These are phyloP conservation scores for Verticillium nonalfalfae DNA, from an alignment of 2,329 filamentous ascomycete genomes.

Conservation along the genomic window DNA sequence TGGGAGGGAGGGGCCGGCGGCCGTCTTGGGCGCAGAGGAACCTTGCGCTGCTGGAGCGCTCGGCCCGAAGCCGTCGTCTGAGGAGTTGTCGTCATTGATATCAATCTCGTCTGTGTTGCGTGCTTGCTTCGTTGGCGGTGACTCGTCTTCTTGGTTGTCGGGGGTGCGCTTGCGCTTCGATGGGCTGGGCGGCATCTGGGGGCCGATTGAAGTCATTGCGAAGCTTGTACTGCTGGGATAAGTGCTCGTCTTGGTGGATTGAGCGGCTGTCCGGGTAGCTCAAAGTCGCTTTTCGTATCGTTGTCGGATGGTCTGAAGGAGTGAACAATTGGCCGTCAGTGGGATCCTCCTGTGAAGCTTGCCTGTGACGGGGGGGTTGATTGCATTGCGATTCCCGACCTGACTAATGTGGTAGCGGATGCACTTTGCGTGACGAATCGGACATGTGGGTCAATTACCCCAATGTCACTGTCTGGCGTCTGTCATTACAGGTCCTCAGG, in stretches of 20 bases:
- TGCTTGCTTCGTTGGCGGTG: constrained; percentile 39
- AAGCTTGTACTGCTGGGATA: constrained; percentile 9
- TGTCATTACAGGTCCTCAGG: too few relatives aligned
- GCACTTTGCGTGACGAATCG: too few relatives aligned
- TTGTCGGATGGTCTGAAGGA: background rate
- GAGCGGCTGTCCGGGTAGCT: background rate
- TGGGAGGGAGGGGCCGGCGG: constrained; percentile 18
- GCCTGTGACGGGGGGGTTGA: too few relatives aligned
- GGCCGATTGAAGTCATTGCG: constrained; percentile 62
- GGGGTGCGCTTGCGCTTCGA: constrained; percentile 54
- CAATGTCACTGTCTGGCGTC: too few relatives aligned
- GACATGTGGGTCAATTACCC: too few relatives aligned
- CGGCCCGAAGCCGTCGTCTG: constrained; percentile 36
- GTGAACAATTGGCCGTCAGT: too few relatives aligned
- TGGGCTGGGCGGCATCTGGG: constrained; percentile 62
- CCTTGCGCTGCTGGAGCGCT: constrained; percentile 17
- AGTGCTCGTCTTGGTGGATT: background rate
- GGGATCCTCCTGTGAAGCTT: too few relatives aligned
- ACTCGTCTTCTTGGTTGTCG: constrained; percentile 30
- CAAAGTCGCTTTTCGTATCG: background rate
- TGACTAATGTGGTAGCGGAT: too few relatives aligned
- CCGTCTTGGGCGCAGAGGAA: constrained; percentile 9
- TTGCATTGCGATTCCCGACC: too few relatives aligned
- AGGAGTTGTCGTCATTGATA: constrained; percentile 33
- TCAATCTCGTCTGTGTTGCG: constrained; percentile 47